Base-by-base conservation (phyloP, 495 filamentous ascomycete species). In the Penicillium mononematosum region DNA sequence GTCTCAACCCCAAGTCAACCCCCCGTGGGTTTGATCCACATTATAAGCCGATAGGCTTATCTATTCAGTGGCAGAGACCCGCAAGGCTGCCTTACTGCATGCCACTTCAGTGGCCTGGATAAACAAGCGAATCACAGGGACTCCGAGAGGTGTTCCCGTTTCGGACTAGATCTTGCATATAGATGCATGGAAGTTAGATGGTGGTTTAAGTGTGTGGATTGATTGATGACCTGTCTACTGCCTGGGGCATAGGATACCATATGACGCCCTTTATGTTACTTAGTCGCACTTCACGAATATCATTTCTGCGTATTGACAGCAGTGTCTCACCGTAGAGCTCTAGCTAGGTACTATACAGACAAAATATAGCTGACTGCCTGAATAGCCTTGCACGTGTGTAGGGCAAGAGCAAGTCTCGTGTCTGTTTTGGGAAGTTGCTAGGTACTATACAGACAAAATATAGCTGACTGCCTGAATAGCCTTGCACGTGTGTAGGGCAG, bases 251-350 rank as follows among this genome's bases (percentile, higher is more conserved):
- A 53, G 25, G 47, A 9, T 25, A 27, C 20, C 12, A 16, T 27
- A 39, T 0, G 31, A 54, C 22, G 3, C 25, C 3, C 2, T 46
- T 47, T 55, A 55, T 47, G 20, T 47, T 55, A 55, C 22, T 25
- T 36, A 45, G 42, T 31, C 29, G 52, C 31, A 24, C 5, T 27
- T 55, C 16, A 55, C 10, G 52, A 55, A 55, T 32, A 46, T 36
- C 10, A 32, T 44, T 51, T 31, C 38, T 29, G 45, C 45, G 14
- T 38, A 47, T 39, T 39, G 20, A 10, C 6, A 16, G 25, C 2
- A 27, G 9, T 27, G 36, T 38, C 24, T 38, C 16, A n/a, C 16
- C 1, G 16, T n/a, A n/a, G 16, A 38, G 14, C 31, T 32, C 31
- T 32, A 32, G 10, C 7, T 29, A 29, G 7, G 27, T 10, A 29